Conservation (phyloP, 345 rosid species). For the Heritiera littoralis region DNA sequence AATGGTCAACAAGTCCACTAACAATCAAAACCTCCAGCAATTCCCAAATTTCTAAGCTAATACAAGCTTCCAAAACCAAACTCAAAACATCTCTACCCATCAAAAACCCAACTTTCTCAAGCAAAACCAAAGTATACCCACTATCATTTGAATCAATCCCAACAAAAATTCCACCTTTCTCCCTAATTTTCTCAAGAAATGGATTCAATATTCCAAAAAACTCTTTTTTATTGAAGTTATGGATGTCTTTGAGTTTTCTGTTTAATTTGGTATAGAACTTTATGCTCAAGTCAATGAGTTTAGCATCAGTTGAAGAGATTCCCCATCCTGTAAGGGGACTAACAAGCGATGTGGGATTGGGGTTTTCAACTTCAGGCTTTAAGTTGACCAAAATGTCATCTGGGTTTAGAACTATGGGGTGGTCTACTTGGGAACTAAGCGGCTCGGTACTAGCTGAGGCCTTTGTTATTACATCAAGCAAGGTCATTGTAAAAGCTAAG, state of each 20-base stretch:
- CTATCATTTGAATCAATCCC: conserved; percentile 32
- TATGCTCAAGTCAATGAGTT: conserved; percentile 45
- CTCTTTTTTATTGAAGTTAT: conserved; percentile 46
- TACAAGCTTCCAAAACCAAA: conserved; percentile 70
- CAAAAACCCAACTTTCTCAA: conserved; percentile 50
- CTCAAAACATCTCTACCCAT: conserved; percentile 59
- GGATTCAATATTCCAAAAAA: conserved; percentile 47
- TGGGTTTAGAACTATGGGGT: conserved; percentile 59
- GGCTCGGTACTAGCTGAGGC: conserved; percentile 40
- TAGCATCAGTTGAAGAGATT: conserved; percentile 51
- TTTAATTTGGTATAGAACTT: conserved; percentile 55
- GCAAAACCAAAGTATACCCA: conserved; percentile 34
- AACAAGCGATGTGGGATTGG: conserved; percentile 49
- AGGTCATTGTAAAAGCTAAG: conserved; percentile 44
- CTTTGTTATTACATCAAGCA: conserved; percentile 65
- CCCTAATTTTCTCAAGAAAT: conserved; percentile 57
- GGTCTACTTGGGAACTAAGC: conserved; percentile 39
- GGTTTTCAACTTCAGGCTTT: conserved; percentile 58
- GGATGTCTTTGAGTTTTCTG: conserved; percentile 57
- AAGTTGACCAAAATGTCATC: conserved; percentile 47
- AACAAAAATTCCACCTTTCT: conserved; percentile 35
- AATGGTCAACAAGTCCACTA: conserved; percentile 47
- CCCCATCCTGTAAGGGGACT: conserved; percentile 59
- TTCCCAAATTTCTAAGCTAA: conserved; percentile 68
- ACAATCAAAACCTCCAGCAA: conserved; percentile 59